Evolutionary conservation across 129 eudicot genomes (phyloP), one percentile per base, ranked within the genome.

Genomic region (Oenanthe sinensis): DNA sequence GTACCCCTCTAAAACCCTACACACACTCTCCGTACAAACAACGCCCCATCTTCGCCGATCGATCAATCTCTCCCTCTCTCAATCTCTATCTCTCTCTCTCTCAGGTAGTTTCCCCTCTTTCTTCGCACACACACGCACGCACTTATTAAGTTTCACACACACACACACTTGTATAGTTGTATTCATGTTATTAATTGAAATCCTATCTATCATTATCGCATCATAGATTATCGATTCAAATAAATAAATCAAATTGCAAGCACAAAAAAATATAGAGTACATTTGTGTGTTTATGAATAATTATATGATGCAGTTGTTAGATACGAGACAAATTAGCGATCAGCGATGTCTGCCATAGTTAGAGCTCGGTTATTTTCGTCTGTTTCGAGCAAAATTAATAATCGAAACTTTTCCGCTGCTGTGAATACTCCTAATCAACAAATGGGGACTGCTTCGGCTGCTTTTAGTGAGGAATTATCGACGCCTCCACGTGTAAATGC

Each of bases 401-500:
- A 10, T 4, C 81, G 86, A 2, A 80, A 80, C 40, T 82, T 77
- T 37, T 88, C 83, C 69, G 87, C 55, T 15, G 20, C 85, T 58
- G 81, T 83, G n/a, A 89, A 89, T 74, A 80, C 86, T 71, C 81
- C 88, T 1, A 85, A 77, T 76, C 92, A 87, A 43, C 85, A 87
- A 22, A 77, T 92, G 22, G 71, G 65, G 75, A 65, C 89, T 6
- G 3, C 81, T n/a, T n/a, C 68, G 0, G 68, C 68, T n/a, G 68
- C 68, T n/a, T 60, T 60, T 60, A 9, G 0, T 60, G 75, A 79
- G 42, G 81, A 86, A 48, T 84, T 85, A 30, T 33, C 68, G 8
- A 60, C 16, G 58, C 84, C 87, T n/a, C 82, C 55, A 1, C 36
- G 5, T 22, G 67, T n/a, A 26, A 26, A 69, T 24, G 78, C 87